phyloP scores from a whole-genome alignment of 2,329 filamentous ascomycete species.

The Diaporthe eres region DNA sequence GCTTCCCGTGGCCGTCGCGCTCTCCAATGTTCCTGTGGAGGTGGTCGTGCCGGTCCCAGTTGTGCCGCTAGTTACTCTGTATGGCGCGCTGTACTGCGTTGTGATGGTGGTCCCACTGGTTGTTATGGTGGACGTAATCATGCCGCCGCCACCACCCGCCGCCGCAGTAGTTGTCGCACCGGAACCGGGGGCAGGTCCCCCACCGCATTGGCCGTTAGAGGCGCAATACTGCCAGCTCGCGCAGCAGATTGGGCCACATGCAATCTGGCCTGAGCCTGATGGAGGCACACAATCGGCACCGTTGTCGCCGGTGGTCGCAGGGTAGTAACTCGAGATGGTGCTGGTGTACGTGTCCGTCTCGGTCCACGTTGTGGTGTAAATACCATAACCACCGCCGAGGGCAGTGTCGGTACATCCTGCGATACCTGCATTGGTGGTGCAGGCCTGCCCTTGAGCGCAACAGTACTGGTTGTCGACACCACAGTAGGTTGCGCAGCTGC shows the following conservation, averaged over 20 bases:
- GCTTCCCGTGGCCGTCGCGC: constrained; percentile 57
- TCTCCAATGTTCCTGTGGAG: constrained; percentile 64
- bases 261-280: constrained; percentile 65
- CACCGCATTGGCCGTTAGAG: constrained; percentile 68
- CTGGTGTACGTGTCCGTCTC: constrained; percentile 72
- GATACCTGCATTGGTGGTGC: constrained; percentile 65
- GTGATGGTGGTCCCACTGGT: constrained; percentile 63
- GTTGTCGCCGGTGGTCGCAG: constrained; percentile 60
- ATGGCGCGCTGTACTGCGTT: constrained; percentile 67
- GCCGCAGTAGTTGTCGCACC: constrained; percentile 54
- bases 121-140: constrained; percentile 52
- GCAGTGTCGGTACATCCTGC: constrained; percentile 63
- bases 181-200: constrained; percentile 56
- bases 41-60: constrained; percentile 64
- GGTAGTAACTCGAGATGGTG: constrained; percentile 67
- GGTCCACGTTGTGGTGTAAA: constrained; percentile 72
- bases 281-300: constrained; percentile 65
- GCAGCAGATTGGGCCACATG: constrained; percentile 81
- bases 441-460: constrained; percentile 63
- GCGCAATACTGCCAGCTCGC: constrained; percentile 78
- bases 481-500: constrained; percentile 67
- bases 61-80: constrained; percentile 67
- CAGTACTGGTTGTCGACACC: constrained; percentile 69
- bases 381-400: constrained; percentile 48
- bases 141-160: background rate